Percentiles rank a stretch among this genome's conserved stretches.
Evolutionary conservation across 768 basidiomycete genomes (phyloP).

Genomic region (Grammothele lineata): DNA sequence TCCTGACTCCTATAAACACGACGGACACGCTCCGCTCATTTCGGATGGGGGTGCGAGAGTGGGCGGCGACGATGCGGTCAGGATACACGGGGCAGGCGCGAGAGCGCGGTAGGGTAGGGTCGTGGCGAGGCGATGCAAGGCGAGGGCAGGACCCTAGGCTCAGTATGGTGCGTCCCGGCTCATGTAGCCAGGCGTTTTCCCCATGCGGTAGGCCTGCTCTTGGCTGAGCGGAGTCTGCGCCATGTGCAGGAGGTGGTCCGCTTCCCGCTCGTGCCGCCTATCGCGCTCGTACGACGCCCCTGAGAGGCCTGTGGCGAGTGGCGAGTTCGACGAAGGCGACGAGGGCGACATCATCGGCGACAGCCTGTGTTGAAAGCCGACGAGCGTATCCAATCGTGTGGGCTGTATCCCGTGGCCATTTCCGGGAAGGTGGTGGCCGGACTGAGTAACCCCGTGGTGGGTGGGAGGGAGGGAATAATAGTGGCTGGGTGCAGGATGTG

Average conservation of each 20-base stretch:
- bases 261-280: slow-evolving; percentile 37
- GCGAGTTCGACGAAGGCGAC: slow-evolving; percentile 38
- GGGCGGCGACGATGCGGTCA: not conserved
- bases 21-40: too few species aligned
- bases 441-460: slow-evolving; percentile 1
- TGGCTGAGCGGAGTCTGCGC: slow-evolving; percentile 8
- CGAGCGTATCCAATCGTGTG: slow-evolving; percentile 22
- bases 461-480: slow-evolving; percentile 18
- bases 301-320: slow-evolving; percentile 22
- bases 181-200: slow-evolving; percentile 9
- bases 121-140: not conserved
- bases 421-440: not conserved
- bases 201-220: slow-evolving; percentile 13
- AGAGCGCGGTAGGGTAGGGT: not conserved
- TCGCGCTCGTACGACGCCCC: slow-evolving; percentile 42
- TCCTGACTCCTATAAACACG: too few species aligned
- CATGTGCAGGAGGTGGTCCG: slow-evolving; percentile 38
- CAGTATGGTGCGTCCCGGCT: slow-evolving; percentile 6
- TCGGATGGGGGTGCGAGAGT: too few species aligned
- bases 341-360: slow-evolving; percentile 28
- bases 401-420: slow-evolving; percentile 9
- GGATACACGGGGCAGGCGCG: not conserved
- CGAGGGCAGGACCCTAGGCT: too few species aligned
- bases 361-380: slow-evolving; percentile 15
- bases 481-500: slow-evolving; percentile 4